phyloP scores from a whole-genome alignment of 768 basidiomycete genomes.

The Lentinula raphanica region DNA sequence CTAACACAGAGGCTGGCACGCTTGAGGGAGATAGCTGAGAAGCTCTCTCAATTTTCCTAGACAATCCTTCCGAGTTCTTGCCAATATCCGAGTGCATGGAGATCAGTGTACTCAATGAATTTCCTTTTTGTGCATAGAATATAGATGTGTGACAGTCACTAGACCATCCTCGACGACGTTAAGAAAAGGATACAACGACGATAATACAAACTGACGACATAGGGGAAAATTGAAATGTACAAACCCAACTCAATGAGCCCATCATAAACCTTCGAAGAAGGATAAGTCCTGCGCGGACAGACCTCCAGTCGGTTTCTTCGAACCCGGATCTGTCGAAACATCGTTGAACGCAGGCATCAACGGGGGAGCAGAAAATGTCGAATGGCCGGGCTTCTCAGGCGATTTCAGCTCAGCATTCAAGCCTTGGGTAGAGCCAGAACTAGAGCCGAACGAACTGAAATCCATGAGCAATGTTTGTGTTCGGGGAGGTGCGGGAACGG shows the following conservation, averaged over 20 bases:
- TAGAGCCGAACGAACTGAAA: background rate
- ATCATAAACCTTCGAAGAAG: constrained; percentile 74
- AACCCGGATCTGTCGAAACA: background rate
- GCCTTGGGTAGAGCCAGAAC: background rate
- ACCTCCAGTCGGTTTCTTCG: constrained; percentile 32
- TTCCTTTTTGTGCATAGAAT: too few species aligned
- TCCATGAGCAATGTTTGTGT: background rate
- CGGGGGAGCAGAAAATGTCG: background rate
- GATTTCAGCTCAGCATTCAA: background rate
- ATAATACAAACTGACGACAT: background rate
- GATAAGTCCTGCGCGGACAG: constrained; percentile 81
- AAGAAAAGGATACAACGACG: too few species aligned
- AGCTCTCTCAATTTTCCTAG: constrained; percentile 18
- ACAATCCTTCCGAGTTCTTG: too few species aligned
- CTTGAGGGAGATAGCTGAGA: constrained; percentile 28
- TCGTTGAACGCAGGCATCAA: constrained; percentile 16
- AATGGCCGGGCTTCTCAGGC: background rate
- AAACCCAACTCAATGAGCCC: background rate
- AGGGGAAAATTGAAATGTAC: too few species aligned
- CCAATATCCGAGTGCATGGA: too few species aligned
- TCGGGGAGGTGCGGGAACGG: background rate
- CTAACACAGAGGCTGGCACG: constrained; percentile 22
- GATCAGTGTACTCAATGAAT: too few species aligned
- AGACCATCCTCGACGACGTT: too few species aligned
- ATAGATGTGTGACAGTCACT: too few species aligned